Conservation (phyloP, 2,329 filamentous ascomycete genomes). For the Nectriaceae sp. region DNA sequence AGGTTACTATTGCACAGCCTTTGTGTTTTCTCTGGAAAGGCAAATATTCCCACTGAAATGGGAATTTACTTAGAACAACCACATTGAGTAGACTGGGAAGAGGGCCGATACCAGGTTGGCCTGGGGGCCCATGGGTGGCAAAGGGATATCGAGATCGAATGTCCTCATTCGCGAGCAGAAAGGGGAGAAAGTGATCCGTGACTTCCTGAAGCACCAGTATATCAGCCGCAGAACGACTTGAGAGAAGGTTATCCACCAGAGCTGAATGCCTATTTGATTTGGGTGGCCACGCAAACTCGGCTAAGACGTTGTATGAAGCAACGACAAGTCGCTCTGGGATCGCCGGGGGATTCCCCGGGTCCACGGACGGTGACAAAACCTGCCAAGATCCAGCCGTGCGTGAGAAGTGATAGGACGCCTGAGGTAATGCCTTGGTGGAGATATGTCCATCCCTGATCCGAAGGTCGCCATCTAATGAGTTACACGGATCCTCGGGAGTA, state of each 20-base stretch:
- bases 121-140: conserved; percentile 57
- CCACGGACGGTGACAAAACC: neutral
- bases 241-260: conserved; percentile 47
- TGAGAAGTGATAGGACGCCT: conserved; percentile 14
- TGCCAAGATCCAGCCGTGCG: conserved; percentile 6
- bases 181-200: conserved; percentile 62
- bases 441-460: neutral
- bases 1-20: conserved; percentile 52
- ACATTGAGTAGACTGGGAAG: conserved; percentile 63
- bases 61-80: conserved; percentile 57
- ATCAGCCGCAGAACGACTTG: conserved; percentile 44
- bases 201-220: conserved; percentile 62
- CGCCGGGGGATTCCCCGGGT: neutral
- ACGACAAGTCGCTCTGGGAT: conserved; percentile 35
- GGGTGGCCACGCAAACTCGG: conserved; percentile 51
- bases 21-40: conserved; percentile 59
- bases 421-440: conserved; percentile 1
- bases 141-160: conserved; percentile 55
- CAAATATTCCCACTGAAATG: conserved; percentile 58
- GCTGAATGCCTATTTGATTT: conserved; percentile 42
- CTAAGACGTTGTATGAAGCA: conserved; percentile 55
- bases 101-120: conserved; percentile 52
- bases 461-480: neutral
- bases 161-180: conserved; percentile 48
- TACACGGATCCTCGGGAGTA: conserved; percentile 9